Evolutionary conservation across 1,284 basidiomycete genomes (phyloP).

Genomic region (Fereydounia khargensis): DNA sequence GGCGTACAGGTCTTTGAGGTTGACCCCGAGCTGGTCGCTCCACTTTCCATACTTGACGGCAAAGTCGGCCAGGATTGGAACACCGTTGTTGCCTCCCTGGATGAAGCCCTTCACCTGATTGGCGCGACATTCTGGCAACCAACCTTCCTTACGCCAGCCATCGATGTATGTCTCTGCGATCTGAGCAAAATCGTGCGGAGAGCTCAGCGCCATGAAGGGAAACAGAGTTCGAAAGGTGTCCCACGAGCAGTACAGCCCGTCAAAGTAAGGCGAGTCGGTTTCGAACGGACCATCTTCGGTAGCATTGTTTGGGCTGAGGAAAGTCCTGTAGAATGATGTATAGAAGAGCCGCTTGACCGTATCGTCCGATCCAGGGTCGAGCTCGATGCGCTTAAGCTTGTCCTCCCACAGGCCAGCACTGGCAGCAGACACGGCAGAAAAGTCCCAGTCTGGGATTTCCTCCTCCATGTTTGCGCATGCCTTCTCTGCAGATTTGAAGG

Average conservation of each 20-base stretch:
- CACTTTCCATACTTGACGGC: slow-evolving; percentile 38
- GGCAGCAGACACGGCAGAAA: slow-evolving; percentile 22
- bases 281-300: slow-evolving; percentile 23
- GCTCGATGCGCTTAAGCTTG: slow-evolving; percentile 39
- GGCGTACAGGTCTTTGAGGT: slow-evolving; percentile 35
- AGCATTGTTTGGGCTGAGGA: slow-evolving; percentile 50
- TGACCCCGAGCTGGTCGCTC: slow-evolving; percentile 22
- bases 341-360: slow-evolving; percentile 41
- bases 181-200: slow-evolving; percentile 37
- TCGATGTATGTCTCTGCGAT: slow-evolving; percentile 50
- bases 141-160: slow-evolving; percentile 41
- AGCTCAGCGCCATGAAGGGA: slow-evolving; percentile 41
- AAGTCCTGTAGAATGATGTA: slow-evolving; percentile 44
- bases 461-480: slow-evolving; percentile 44
- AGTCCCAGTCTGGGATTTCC: slow-evolving; percentile 37
- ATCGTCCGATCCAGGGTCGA: slow-evolving; percentile 29
- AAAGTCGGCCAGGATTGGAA: slow-evolving; percentile 40
- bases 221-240: slow-evolving; percentile 41
- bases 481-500: slow-evolving; percentile 36
- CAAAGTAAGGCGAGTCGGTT: slow-evolving; percentile 34
- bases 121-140: slow-evolving; percentile 46
- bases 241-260: slow-evolving; percentile 42
- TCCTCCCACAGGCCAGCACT: slow-evolving; percentile 39
- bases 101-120: slow-evolving; percentile 40
- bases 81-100: slow-evolving; percentile 40